Base-by-base conservation (phyloP, 225 moss, liverwort and hornwort species). In the Sphagnum contortum region DNA sequence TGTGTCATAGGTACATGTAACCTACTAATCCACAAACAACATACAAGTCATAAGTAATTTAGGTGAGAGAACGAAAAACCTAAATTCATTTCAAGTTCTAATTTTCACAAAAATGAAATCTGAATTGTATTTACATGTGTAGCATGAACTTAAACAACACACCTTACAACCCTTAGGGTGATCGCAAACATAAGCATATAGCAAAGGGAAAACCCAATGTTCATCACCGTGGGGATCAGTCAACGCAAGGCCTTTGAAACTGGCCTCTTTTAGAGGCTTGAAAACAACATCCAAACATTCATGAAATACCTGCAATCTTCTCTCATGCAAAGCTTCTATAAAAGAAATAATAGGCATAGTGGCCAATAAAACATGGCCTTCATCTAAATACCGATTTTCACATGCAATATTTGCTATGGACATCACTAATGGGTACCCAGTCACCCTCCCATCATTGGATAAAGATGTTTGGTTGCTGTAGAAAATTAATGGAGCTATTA, bases 121-220 rank as follows among this genome's bases (percentile, higher is more conserved):
- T 29, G 29, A 29, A 29, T 29, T 29, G 29, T 29, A 29, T 29
- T 29, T 29, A 29, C 29, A 29, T 29, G 29, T 29, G 29, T 29
- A 29, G 29, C 29, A 29, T 29, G 29, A 29, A 29, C 29, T 29
- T 29, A 29, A 29, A 29, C 29, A 29, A 29, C 29, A 29, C 14
- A 62, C 61, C 61, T 62, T 62, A 45, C 61, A 62, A 3, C 61
- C 61, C 12, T 62, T 2, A 9, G 61, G 61, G 45, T 62, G 61
- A 47, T 62, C 61, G 12, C 61, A 62, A 44, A 62, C 12, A 46
- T 62, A 62, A 8, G 45, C 29, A 47, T 62, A 62, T 12, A 62
- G 48, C 5, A 44, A 12, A 44, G 61, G 61, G 12, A 44, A 62
- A 5, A 62, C 45, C 61, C 61, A 62, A 8, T 47, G 5, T 47